A percentile compares a stretch with the other conserved stretches of the same genome.
phyloP scores from a whole-genome alignment of 1,139 yeast genomes.

The Debaryomycetaceae sp. region DNA sequence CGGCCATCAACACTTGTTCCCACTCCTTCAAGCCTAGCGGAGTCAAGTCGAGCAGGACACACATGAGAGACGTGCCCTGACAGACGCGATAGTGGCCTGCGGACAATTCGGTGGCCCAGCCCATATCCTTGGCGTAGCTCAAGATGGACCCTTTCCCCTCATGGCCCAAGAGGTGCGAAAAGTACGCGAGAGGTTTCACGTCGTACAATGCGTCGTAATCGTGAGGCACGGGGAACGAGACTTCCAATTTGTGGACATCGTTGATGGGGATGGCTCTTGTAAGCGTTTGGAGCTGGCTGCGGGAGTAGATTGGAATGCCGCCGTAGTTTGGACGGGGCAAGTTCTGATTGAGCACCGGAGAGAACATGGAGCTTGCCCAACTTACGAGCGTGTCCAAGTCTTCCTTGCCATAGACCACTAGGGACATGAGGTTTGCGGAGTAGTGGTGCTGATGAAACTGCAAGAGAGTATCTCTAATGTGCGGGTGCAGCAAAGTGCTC shows the following conservation, averaged over 20 bases:
- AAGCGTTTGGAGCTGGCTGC: conserved; percentile 40
- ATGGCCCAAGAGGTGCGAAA: conserved; percentile 80
- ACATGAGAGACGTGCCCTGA: conserved; percentile 56
- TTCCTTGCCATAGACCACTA: conserved; percentile 78
- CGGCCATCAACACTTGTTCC: conserved; percentile 42
- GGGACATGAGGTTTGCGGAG: conserved; percentile 74
- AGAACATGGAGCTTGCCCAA: conserved; percentile 65
- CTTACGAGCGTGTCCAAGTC: conserved; percentile 55
- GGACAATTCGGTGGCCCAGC: conserved; percentile 73
- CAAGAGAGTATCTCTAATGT: conserved; percentile 50
- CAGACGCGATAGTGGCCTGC: conserved; percentile 67
- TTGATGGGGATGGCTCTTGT: conserved; percentile 72
- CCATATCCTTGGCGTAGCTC: conserved; percentile 52
- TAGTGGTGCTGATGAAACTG: conserved; percentile 53
- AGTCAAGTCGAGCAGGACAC: conserved; percentile 66
- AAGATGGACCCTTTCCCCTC: conserved; percentile 81
- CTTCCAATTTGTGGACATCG: conserved; percentile 58
- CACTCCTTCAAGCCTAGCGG: conserved; percentile 58
- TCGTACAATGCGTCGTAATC: conserved; percentile 53
- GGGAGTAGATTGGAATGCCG: conserved; percentile 21
- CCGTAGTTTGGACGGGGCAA: conserved; percentile 40
- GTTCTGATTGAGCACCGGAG: conserved; percentile 47
- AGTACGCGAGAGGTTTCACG: conserved; percentile 58
- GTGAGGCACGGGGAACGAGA: conserved; percentile 69
- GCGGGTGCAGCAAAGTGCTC: conserved; percentile 48